Conservation (phyloP, 1,139 yeast species). For the Hemisphaericaspora xylanilytica region DNA sequence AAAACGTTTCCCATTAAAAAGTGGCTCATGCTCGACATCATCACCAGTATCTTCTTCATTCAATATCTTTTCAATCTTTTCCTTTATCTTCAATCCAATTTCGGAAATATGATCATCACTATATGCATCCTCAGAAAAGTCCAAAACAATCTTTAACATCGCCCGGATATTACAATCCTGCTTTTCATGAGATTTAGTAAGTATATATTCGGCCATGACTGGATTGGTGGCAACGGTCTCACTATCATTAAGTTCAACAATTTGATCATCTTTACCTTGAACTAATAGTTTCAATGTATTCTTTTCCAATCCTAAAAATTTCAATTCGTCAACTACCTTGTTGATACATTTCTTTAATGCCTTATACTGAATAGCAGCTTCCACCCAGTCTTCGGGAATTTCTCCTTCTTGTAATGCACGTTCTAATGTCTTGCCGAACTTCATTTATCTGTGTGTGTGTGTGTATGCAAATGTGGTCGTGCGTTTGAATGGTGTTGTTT, state of each 20-base stretch:
- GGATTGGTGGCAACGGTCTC: slow-evolving; percentile 41
- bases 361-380: slow-evolving; percentile 70
- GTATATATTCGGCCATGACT: slow-evolving; percentile 42
- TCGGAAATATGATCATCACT: slow-evolving; percentile 39
- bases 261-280: slow-evolving; percentile 25
- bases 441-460: slow-evolving; percentile 39
- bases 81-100: slow-evolving; percentile 31
- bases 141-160: slow-evolving; percentile 38
- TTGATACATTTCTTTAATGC: slow-evolving; percentile 64
- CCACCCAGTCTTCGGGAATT: slow-evolving; percentile 68
- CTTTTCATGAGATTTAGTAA: slow-evolving; percentile 28
- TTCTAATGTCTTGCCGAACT: slow-evolving; percentile 71
- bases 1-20: slow-evolving; percentile 1
- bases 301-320: slow-evolving; percentile 50
- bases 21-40: slow-evolving; percentile 4
- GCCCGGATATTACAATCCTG: slow-evolving; percentile 29
- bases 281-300: slow-evolving; percentile 46
- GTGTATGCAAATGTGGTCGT: neutral
- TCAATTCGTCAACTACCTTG: slow-evolving; percentile 59
- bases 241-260: slow-evolving; percentile 31
- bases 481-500: no score
- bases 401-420: slow-evolving; percentile 58
- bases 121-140: slow-evolving; percentile 28
- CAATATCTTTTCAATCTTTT: slow-evolving; percentile 30
- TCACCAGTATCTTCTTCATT: slow-evolving; percentile 17